Percentiles rank a stretch among this genome's conserved stretches.
Conservation (phyloP, 495 filamentous ascomycete genomes). For the Apodospora peruviana region DNA sequence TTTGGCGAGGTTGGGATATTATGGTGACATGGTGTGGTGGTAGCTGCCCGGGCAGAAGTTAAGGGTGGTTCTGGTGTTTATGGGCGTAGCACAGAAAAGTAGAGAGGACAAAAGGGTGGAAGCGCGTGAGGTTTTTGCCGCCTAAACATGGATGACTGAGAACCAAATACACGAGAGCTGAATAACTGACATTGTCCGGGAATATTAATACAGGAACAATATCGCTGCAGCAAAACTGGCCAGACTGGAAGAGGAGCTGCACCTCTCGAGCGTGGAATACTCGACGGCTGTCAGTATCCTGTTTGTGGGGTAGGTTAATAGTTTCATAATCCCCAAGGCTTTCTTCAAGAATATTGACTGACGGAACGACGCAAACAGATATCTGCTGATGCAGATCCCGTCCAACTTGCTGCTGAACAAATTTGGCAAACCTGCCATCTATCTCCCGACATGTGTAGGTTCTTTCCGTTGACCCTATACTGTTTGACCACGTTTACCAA, state of each 20-base stretch:
- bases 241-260: slow-evolving; percentile 41
- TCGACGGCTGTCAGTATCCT: slow-evolving; percentile 63
- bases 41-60: too few relatives aligned
- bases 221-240: slow-evolving; percentile 49
- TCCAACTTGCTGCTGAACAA: slow-evolving; percentile 58
- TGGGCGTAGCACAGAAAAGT: too few relatives aligned
- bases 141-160: too few relatives aligned
- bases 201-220: slow-evolving; percentile 34
- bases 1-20: too few relatives aligned
- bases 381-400: slow-evolving; percentile 54
- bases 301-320: slow-evolving; percentile 60
- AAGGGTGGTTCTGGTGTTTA: too few relatives aligned
- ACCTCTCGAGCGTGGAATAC: slow-evolving; percentile 39
- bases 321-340: background rate
- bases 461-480: slow-evolving; percentile 5
- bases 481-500: too few relatives aligned
- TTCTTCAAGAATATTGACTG: too few relatives aligned
- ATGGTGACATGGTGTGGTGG: too few relatives aligned
- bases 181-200: background rate
- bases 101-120: too few relatives aligned
- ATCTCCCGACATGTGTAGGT: slow-evolving; percentile 52
- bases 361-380: too few relatives aligned
- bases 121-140: too few relatives aligned
- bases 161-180: background rate
- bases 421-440: slow-evolving; percentile 54